A percentile compares a stretch with the other conserved stretches of the same genome.
phyloP scores from a whole-genome alignment of 352 stramenopile genomes.

The Nothophytophthora sp. region DNA sequence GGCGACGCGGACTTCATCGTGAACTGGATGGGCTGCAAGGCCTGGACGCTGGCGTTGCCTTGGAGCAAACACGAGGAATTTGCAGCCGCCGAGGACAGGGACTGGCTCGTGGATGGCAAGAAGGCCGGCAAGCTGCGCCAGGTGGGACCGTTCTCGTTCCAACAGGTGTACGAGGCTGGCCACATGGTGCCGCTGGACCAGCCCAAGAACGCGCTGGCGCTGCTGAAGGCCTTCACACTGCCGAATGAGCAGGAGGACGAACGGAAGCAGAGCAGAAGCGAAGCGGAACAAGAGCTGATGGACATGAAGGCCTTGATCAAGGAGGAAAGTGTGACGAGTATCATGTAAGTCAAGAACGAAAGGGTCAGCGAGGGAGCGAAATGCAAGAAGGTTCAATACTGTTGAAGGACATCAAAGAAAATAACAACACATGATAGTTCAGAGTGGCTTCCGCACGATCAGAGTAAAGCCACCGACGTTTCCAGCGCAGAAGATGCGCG shows the following conservation, averaged over 20 bases:
- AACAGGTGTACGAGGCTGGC: slow-evolving; percentile 94
- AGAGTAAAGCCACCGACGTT: slow-evolving; percentile 74
- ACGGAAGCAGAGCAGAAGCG: slow-evolving; percentile 8
- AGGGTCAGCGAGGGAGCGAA: slow-evolving; percentile 10
- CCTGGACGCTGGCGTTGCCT: slow-evolving; percentile 94
- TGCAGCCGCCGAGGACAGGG: slow-evolving; percentile 44
- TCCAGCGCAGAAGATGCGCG: slow-evolving; percentile 46
- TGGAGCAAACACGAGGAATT: slow-evolving; percentile 87
- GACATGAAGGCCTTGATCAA: slow-evolving; percentile 28
- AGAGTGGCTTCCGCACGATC: slow-evolving; percentile 34
- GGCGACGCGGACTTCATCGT: slow-evolving; percentile 98
- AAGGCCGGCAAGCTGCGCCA: slow-evolving; percentile 61
- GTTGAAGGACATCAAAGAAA: neutral
- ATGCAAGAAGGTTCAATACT: slow-evolving; percentile 8
- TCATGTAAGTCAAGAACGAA: slow-evolving; percentile 23
- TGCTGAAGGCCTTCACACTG: slow-evolving; percentile 93
- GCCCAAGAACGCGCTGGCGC: slow-evolving; percentile 91
- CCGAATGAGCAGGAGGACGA: slow-evolving; percentile 30
- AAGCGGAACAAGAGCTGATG: slow-evolving; percentile 19
- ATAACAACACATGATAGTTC: slow-evolving; percentile 16
- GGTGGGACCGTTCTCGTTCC: slow-evolving; percentile 86
- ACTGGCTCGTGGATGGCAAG: slow-evolving; percentile 66
- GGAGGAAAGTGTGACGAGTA: slow-evolving; percentile 41
- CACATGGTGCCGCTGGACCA: slow-evolving; percentile 97
- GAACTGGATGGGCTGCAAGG: slow-evolving; percentile 97